phyloP scores from a whole-genome alignment of 495 filamentous ascomycete species.

The Parachaetomium inaequale region DNA sequence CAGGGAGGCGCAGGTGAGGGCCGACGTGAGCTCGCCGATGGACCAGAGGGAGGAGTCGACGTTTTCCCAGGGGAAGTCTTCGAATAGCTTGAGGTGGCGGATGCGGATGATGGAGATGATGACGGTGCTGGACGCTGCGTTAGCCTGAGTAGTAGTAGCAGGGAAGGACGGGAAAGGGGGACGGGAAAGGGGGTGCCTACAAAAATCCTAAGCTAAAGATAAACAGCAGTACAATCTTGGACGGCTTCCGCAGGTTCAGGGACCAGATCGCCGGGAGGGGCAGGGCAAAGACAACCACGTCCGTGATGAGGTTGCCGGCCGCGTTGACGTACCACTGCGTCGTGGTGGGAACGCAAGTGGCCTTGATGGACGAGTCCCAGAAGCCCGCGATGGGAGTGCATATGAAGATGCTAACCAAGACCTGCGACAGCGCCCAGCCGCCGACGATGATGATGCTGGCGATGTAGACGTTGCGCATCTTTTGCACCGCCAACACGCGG shows the following conservation, averaged over 20 bases:
- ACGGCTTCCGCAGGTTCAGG: constrained; percentile 37
- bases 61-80: constrained; percentile 50
- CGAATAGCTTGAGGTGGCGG: constrained; percentile 38
- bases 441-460: constrained; percentile 31
- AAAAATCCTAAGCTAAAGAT: constrained; percentile 43
- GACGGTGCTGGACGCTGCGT: constrained; percentile 39
- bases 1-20: constrained; percentile 52
- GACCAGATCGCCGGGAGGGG: constrained; percentile 34
- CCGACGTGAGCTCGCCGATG: constrained; percentile 50
- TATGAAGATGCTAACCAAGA: constrained; percentile 30
- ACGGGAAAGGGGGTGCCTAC: constrained; percentile 21
- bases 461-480: constrained; percentile 26
- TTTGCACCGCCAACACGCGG: constrained; percentile 32
- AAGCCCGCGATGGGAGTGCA: constrained; percentile 32
- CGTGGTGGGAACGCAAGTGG: constrained; percentile 30
- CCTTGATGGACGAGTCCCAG: constrained; percentile 24
- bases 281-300: constrained; percentile 37
- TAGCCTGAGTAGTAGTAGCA: neutral
- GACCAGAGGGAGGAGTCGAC: constrained; percentile 53
- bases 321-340: constrained; percentile 37
- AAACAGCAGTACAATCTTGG: constrained; percentile 34
- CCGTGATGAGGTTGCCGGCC: constrained; percentile 38
- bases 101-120: constrained; percentile 52
- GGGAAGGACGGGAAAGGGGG: neutral
- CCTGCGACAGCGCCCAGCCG: constrained; percentile 30